These are phyloP conservation scores for Lentinus tigrinus DNA, from an alignment of 768 basidiomycete species.

Conservation along the genomic window DNA sequence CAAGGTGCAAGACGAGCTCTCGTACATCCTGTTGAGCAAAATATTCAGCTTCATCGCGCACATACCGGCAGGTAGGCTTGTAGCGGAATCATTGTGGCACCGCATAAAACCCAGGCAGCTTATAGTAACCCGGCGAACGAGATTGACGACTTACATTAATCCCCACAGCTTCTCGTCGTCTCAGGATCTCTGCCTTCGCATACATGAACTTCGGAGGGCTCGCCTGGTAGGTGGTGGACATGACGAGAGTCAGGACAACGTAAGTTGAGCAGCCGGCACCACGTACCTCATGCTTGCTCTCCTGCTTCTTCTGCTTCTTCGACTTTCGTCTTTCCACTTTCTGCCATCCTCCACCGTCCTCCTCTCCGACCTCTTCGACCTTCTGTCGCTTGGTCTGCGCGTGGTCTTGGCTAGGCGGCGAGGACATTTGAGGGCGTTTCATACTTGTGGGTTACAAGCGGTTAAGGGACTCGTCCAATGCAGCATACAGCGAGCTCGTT, in stretches of 20 bases:
- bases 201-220: conserved; percentile 81
- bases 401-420: not conserved
- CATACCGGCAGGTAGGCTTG: no score
- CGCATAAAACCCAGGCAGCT: no score
- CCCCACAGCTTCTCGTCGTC: conserved; percentile 71
- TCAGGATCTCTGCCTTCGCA: conserved; percentile 70
- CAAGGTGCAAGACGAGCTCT: conserved; percentile 79
- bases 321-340: conserved; percentile 71
- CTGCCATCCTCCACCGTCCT: conserved; percentile 51
- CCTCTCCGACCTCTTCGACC: not conserved
- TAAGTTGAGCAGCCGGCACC: conserved; percentile 12
- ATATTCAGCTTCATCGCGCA: not conserved
- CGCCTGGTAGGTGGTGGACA: conserved; percentile 32
- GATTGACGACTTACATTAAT: conserved; percentile 60
- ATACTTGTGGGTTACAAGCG: no score
- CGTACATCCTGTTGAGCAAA: conserved; percentile 67
- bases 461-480: no score
- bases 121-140: no score
- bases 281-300: conserved; percentile 63
- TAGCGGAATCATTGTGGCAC: no score
- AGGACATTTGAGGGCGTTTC: conserved; percentile 1
- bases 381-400: conserved; percentile 3
- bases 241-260: conserved; percentile 10
- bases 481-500: no score
- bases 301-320: conserved; percentile 63